Evolutionary conservation across 1,139 yeast genomes (phyloP).

Genomic region (Pichia sp.): DNA sequence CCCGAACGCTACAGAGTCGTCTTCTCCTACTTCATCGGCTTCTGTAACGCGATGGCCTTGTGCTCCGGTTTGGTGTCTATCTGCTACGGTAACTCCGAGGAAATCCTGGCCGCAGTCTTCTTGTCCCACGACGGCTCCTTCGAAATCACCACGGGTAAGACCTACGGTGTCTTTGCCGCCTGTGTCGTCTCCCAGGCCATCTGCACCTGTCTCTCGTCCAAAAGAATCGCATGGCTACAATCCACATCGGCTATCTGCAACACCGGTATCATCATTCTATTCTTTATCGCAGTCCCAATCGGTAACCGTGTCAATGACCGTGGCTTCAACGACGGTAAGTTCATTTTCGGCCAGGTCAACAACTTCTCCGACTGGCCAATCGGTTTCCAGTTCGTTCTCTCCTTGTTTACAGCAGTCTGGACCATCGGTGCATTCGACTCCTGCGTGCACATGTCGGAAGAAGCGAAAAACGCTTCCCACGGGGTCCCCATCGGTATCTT

Average conservation of each 20-base stretch:
- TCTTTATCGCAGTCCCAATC: slow-evolving; percentile 63
- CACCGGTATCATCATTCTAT: slow-evolving; percentile 49
- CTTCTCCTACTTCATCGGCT: slow-evolving; percentile 54
- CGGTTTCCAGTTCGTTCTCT: slow-evolving; percentile 62
- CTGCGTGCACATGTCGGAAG: slow-evolving; percentile 71
- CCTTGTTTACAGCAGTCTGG: slow-evolving; percentile 62
- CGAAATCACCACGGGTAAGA: slow-evolving; percentile 42
- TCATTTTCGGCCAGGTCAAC: slow-evolving; percentile 53
- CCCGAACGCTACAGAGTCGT: slow-evolving; percentile 43
- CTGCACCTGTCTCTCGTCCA: slow-evolving; percentile 48
- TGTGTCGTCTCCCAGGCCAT: slow-evolving; percentile 43
- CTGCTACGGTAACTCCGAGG: slow-evolving; percentile 54
- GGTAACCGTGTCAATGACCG: slow-evolving; percentile 35
- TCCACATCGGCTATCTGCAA: slow-evolving; percentile 55
- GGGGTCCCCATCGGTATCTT: slow-evolving; percentile 71
- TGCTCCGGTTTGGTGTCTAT: slow-evolving; percentile 55
- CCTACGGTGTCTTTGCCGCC: slow-evolving; percentile 55
- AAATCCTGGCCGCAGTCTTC: slow-evolving; percentile 49
- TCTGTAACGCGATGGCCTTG: slow-evolving; percentile 54
- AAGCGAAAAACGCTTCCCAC: slow-evolving; percentile 58
- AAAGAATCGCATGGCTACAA: slow-evolving; percentile 54
- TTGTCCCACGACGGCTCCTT: slow-evolving; percentile 45
- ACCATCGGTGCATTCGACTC: slow-evolving; percentile 68
- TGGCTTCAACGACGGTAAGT: slow-evolving; percentile 40
- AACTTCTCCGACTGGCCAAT: slow-evolving; percentile 55